A percentile compares a stretch with the other conserved stretches of the same genome.
Evolutionary conservation across 495 filamentous ascomycete species (phyloP).

Genomic region (Pyrenopolyporus hunteri): DNA sequence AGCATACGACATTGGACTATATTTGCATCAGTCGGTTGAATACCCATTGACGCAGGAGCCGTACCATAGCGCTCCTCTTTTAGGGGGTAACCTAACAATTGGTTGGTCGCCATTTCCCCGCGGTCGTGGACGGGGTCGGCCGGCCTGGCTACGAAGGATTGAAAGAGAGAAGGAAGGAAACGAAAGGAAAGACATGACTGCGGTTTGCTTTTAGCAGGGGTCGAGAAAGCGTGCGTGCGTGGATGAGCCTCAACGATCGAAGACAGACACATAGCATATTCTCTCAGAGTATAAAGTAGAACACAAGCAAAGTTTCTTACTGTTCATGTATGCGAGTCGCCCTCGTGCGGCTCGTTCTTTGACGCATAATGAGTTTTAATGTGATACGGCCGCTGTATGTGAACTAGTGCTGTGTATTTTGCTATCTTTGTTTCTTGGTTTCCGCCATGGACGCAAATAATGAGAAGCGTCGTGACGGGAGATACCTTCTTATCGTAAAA

Average conservation of each 20-base stretch:
- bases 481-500: no score
- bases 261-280: slow-evolving; percentile 1
- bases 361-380: background rate
- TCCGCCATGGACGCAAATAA: no score
- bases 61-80: slow-evolving; percentile 20
- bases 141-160: slow-evolving; percentile 6
- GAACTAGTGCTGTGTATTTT: no score
- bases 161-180: no score
- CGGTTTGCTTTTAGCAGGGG: slow-evolving; percentile 10
- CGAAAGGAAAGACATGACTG: background rate
- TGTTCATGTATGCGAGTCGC: background rate
- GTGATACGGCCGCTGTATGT: background rate
- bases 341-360: background rate
- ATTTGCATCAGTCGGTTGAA: slow-evolving; percentile 24
- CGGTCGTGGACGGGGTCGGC: background rate
- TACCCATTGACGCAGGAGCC: slow-evolving; percentile 12
- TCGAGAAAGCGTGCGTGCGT: background rate
- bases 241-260: background rate
- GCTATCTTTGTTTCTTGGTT: no score
- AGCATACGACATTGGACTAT: slow-evolving; percentile 27
- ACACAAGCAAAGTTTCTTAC: slow-evolving; percentile 36
- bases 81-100: slow-evolving; percentile 5
- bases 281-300: slow-evolving; percentile 32
- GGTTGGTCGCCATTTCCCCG: background rate
- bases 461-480: no score